Conservation (phyloP, 768 basidiomycete species). For the Phanerochaete sordida region DNA sequence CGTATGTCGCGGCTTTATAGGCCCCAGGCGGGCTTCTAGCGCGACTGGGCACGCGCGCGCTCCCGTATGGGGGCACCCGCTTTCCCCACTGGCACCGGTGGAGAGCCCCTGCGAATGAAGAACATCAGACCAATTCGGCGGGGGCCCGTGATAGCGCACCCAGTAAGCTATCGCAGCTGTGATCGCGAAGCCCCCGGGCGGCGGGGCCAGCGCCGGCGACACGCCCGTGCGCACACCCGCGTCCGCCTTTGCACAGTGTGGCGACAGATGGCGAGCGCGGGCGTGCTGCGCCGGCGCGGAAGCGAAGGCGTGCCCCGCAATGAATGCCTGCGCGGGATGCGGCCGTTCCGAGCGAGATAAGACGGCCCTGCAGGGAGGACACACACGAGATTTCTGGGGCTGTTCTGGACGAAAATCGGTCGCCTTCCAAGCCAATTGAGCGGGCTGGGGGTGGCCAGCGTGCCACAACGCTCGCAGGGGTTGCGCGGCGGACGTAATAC, state of each 20-base stretch:
- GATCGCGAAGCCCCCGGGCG: background rate
- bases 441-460: too few species aligned
- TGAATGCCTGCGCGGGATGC: background rate
- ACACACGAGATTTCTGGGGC: too few species aligned
- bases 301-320: background rate
- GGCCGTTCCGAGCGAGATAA: background rate
- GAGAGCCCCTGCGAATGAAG: background rate
- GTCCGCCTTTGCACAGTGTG: background rate
- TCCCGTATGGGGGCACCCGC: background rate
- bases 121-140: background rate
- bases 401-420: too few species aligned
- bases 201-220: background rate
- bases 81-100: background rate
- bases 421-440: too few species aligned
- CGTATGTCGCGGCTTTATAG: background rate
- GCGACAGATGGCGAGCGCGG: background rate
- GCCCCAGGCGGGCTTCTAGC: background rate
- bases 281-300: background rate
- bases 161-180: background rate
- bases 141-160: background rate
- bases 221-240: background rate
- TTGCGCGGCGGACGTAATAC: too few species aligned
- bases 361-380: background rate
- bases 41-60: too few species aligned
- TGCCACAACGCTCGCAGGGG: too few species aligned